Evolutionary conservation across 1,139 yeast genomes (phyloP).

Genomic region (Protomyces inouyei): DNA sequence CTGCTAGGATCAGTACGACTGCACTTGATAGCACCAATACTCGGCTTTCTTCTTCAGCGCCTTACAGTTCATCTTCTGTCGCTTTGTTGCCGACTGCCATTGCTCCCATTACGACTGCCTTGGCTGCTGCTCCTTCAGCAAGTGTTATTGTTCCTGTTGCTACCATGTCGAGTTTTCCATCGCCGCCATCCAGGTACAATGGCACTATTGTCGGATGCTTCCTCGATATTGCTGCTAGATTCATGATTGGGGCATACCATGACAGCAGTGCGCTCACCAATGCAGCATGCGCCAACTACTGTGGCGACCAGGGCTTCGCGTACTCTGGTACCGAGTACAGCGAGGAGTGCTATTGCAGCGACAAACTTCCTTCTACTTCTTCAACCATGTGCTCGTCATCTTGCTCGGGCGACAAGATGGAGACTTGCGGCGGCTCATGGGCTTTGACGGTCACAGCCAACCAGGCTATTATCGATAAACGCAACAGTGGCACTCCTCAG

Average conservation of each 20-base stretch:
- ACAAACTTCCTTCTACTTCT: not conserved
- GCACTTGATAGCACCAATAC: too few relatives aligned
- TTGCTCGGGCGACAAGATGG: slow-evolving; percentile 5
- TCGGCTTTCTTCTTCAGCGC: too few relatives aligned
- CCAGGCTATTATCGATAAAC: not conserved
- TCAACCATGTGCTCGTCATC: not conserved
- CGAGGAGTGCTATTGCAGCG: slow-evolving; percentile 16
- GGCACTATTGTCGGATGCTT: slow-evolving; percentile 6
- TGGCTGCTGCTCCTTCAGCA: too few relatives aligned
- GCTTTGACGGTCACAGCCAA: not conserved
- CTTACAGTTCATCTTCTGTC: too few relatives aligned
- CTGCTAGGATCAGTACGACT: too few relatives aligned
- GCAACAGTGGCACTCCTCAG: not conserved
- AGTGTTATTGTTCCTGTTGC: too few relatives aligned
- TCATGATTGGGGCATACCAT: not conserved
- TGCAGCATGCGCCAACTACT: slow-evolving; percentile 8
- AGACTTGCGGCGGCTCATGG: slow-evolving; percentile 12
- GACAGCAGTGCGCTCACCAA: slow-evolving; percentile 4
- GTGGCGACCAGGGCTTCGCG: slow-evolving; percentile 3
- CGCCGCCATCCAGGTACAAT: not conserved
- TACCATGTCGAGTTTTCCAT: too few relatives aligned
- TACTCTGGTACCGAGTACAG: slow-evolving; percentile 2
- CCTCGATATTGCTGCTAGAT: slow-evolving; percentile 7
- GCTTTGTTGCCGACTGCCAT: too few relatives aligned
- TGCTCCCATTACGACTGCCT: too few relatives aligned